Base-by-base conservation (phyloP, 1,284 basidiomycete genomes). In the Ustilago crameri region DNA sequence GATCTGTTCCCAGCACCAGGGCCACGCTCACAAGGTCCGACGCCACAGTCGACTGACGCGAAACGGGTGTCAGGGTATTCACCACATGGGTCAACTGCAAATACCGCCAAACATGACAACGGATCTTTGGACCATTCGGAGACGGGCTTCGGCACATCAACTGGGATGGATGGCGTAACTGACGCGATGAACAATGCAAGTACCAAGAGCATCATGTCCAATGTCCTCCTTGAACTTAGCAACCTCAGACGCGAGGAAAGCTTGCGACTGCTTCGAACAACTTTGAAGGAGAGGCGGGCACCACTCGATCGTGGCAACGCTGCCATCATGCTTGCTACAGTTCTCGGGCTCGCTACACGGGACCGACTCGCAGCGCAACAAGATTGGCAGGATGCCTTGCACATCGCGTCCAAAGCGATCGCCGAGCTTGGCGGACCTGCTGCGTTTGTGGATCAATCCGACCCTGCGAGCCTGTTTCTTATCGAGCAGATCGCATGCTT, bases 401-500 rank as follows among this genome's bases (percentile, higher is more conserved):
- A 52, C 32, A 66, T 66, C 18, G 61, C 68, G 7, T 62, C 68
- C 22, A 61, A 50, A 24, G 61, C 68, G 47, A 65, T 71, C 37
- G 62, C 61, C 26, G 68, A 71, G 51, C 51, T 71, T 1, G 68
- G 68, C 23, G 68, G 68, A 3, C 68, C 68, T 1, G 62, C 62
- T 1, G 68, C 62, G 1, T 66, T 71, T 40, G 58, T 71, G 5
- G 58, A 71, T 35, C 56, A 56, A 26, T 55, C 62, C 17, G 62
- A 71, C 32, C 62, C 62, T 2, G 47, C 68, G 20, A 66, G 68
- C 47, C 58, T 66, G 15, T 71, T 71, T 9, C 57, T 71, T 12
- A 65, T 71, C 47, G 68, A 71, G 58, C 68, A 71, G 55, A 65
- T 71, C 18, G 68, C 68, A 0, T 65, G 61, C 40, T 71, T 65